Evolutionary conservation across 179 eudicot species (phyloP).

Genomic region (Amaranthus tricolor): DNA sequence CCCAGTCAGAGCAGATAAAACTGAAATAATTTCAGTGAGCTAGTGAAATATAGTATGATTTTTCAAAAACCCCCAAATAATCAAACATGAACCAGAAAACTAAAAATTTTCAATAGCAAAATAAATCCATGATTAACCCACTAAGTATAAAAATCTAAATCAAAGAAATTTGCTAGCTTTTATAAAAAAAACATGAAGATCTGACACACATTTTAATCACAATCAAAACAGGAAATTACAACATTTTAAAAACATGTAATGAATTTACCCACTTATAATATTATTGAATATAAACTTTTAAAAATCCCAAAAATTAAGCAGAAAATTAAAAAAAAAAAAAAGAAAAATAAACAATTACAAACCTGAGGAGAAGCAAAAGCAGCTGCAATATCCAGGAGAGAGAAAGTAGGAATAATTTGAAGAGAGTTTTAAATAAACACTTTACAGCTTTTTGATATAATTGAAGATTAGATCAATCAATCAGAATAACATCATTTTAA

Average conservation of each 20-base stretch:
- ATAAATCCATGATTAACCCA: not conserved
- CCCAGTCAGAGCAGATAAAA: not conserved
- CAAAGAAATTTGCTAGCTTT: too few species aligned
- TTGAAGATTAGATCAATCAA: not conserved
- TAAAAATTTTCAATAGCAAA: not conserved
- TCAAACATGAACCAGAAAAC: too few species aligned
- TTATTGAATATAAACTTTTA: not conserved
- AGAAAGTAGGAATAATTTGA: not conserved
- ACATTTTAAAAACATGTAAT: slow-evolving; percentile 2
- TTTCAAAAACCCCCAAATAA: not conserved
- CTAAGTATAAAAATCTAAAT: too few species aligned
- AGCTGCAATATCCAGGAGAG: not conserved
- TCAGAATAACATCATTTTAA: not conserved
- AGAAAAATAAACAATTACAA: not conserved
- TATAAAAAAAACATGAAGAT: not conserved
- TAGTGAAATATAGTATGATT: not conserved
- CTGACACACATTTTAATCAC: not conserved
- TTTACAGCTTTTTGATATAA: too few species aligned
- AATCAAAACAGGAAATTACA: not conserved
- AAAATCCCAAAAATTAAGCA: not conserved
- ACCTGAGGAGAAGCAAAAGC: slow-evolving; percentile 6
- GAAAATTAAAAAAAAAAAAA: not conserved
- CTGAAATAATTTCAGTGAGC: not conserved
- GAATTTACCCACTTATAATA: not conserved
- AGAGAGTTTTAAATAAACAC: not conserved